Percentiles rank a stretch among this genome's conserved stretches.
Evolutionary conservation across 129 eudicot genomes (phyloP).

Genomic region (Lactuca saligna): DNA sequence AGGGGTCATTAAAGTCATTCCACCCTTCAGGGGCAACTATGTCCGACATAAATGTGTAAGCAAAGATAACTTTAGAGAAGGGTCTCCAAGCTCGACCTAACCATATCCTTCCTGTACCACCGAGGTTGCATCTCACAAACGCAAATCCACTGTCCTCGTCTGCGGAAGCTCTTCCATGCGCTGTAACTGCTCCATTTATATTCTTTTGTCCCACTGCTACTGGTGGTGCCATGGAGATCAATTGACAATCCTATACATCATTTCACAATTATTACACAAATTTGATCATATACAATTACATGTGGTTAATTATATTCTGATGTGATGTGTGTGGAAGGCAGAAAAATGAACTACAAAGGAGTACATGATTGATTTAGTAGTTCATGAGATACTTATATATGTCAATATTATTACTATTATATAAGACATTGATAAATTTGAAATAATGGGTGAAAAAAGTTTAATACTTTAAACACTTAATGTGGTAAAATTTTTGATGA

Average conservation of each 20-base stretch:
- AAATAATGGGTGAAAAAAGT: too few species aligned
- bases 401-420: too few species aligned
- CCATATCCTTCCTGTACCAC: slow-evolving; percentile 95
- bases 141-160: slow-evolving; percentile 80
- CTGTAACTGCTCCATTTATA: slow-evolving; percentile 83
- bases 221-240: slow-evolving; percentile 77
- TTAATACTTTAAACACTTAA: too few species aligned
- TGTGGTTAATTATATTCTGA: background rate
- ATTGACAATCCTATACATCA: slow-evolving; percentile 47
- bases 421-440: too few species aligned
- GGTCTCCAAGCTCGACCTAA: slow-evolving; percentile 97
- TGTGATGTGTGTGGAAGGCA: background rate
- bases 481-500: too few species aligned
- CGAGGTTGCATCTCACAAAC: slow-evolving; percentile 72
- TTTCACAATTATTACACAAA: background rate
- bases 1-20: slow-evolving; percentile 87
- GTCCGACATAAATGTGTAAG: slow-evolving; percentile 68
- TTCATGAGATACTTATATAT: too few species aligned
- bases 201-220: slow-evolving; percentile 45
- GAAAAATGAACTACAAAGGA: background rate
- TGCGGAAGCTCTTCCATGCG: slow-evolving; percentile 73
- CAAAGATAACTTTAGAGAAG: slow-evolving; percentile 71
- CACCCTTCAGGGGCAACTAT: slow-evolving; percentile 91
- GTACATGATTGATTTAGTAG: background rate
- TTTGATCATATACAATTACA: background rate